Evolutionary conservation across 2,329 filamentous ascomycete species (phyloP), one percentile per base, ranked within the genome.

Genomic region (Penicillium sp.): DNA sequence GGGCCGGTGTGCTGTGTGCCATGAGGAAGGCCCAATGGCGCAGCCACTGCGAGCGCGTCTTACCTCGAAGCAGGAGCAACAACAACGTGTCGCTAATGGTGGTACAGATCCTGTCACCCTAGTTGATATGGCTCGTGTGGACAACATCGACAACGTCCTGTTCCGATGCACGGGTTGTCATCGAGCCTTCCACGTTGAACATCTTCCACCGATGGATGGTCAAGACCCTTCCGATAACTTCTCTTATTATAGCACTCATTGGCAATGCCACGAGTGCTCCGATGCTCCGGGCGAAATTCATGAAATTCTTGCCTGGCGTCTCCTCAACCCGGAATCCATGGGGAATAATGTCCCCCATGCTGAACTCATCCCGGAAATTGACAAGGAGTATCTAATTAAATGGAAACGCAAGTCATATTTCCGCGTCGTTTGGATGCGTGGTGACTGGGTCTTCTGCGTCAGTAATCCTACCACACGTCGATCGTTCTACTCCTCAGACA

Each of bases 321-420:
- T 90, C 0, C 69, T 77, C 0, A 76, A 88, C 60, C 74, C 81
- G 22, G 76, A 83, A 11, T 73, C 71, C 1, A 86, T 87, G 60
- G 69, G 73, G n/a, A 28, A 36, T 5, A 24, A 16, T 25, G 16
- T 24, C 13, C 66, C 77, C 4, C 74, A 76, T 1, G 78, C 79
- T 43, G 74, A 83, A 25, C 74, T 81, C 47, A 74, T 89, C n/a
- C 70, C 74, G 10, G 87, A 94, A 64, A 87, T 90, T 48, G 79
- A 88, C n/a, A 92, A 92, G 58, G 90, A 96, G 61, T 99, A 97
- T 64, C 81, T 99, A 2, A 75, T 99, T 62, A 96, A 94, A 67
- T 97, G 92, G 90, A 84, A 88, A 40, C 78, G 79, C 0, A 79
- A 83, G 50, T 96, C 92, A 0, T 95, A 96, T 64, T 87, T 86